Conservation (phyloP, 2,329 filamentous ascomycete genomes). For the Phialocephala subalpina region DNA sequence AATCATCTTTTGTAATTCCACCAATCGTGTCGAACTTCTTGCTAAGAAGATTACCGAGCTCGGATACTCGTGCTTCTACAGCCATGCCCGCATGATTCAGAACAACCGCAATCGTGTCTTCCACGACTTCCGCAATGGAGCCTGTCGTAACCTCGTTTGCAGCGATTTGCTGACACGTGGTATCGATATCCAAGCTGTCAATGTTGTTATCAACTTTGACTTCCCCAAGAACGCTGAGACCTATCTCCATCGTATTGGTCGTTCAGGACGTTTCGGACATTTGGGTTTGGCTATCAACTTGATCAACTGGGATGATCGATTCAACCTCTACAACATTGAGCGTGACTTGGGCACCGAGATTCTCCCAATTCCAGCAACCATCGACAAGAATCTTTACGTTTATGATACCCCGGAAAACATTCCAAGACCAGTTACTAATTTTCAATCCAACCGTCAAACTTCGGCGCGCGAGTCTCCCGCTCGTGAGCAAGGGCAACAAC, state of each 20-base stretch:
- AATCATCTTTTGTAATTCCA: constrained; percentile 99
- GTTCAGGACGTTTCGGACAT: constrained; percentile 96
- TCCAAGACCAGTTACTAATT: constrained; percentile 76
- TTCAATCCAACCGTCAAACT: constrained; percentile 45
- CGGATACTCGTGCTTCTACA: constrained; percentile 99
- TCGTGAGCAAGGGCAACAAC: constrained; percentile 38
- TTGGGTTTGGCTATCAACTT: constrained; percentile 97
- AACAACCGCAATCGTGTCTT: constrained; percentile 97
- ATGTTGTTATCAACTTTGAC: constrained; percentile 99
- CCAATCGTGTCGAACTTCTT: constrained; percentile 94
- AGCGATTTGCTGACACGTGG: constrained; percentile 97
- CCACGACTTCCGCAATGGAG: constrained; percentile 98
- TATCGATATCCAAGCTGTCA: constrained; percentile 99
- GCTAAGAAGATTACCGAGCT: constrained; percentile 99
- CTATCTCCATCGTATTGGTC: constrained; percentile 97
- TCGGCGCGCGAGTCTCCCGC: constrained; percentile 18
- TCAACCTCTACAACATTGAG: constrained; percentile 99
- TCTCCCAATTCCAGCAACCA: constrained; percentile 90
- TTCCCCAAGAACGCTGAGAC: constrained; percentile 99
- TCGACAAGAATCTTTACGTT: constrained; percentile 98
- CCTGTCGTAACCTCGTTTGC: constrained; percentile 97
- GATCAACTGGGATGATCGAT: constrained; percentile 99
- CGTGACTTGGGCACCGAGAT: constrained; percentile 97
- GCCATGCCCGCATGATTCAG: constrained; percentile 97
- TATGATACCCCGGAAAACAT: constrained; percentile 97